Evolutionary conservation across 2,329 filamentous ascomycete genomes (phyloP).

Genomic region (Diaporthe nobilis): DNA sequence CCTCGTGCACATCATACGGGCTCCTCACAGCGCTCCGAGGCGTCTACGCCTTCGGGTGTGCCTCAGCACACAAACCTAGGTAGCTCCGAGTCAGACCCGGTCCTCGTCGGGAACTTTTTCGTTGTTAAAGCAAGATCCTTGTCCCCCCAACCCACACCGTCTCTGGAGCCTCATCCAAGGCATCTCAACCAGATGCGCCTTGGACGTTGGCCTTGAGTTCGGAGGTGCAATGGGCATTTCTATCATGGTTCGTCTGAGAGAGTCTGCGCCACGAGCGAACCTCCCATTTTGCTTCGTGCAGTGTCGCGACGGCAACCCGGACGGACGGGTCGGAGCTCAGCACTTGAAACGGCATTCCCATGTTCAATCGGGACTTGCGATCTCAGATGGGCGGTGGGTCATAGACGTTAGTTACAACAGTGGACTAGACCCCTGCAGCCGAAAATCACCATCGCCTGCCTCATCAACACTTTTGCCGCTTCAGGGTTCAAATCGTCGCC

Average conservation of each 20-base stretch:
- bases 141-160: constrained; percentile 22
- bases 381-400: constrained; percentile 36
- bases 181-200: constrained; percentile 11
- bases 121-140: constrained; percentile 30
- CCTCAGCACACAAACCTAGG: constrained; percentile 8
- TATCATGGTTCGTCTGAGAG: not conserved
- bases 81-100: constrained; percentile 31
- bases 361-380: constrained; percentile 29
- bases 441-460: constrained; percentile 19
- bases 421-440: constrained; percentile 26
- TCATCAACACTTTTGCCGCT: constrained; percentile 1
- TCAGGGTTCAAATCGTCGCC: not conserved
- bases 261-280: not conserved
- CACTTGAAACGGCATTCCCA: constrained; percentile 28
- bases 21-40: constrained; percentile 18
- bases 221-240: not conserved
- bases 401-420: constrained; percentile 14
- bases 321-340: constrained; percentile 27
- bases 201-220: not conserved
- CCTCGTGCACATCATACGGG: not conserved
- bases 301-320: constrained; percentile 16
- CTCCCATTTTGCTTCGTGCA: not conserved
- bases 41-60: constrained; percentile 26
- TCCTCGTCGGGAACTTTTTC: constrained; percentile 33
- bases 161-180: constrained; percentile 34